Evolutionary conservation across 2,329 filamentous ascomycete genomes (phyloP).

Genomic region (Dendrostoma leiphaemia): DNA sequence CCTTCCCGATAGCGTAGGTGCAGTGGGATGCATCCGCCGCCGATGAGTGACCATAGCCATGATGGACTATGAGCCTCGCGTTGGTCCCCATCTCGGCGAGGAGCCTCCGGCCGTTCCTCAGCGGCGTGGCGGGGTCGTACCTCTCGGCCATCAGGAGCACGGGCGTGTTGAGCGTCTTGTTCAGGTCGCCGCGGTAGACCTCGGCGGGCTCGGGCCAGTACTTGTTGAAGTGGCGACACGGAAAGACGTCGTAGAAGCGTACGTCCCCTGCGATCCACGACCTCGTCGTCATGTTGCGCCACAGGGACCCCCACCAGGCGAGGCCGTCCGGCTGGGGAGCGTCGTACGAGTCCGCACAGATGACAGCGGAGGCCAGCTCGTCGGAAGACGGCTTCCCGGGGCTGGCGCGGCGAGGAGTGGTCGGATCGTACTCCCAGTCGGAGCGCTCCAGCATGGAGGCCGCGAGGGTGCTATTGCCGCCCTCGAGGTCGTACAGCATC

Average conservation of each 20-base stretch:
- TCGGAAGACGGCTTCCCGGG: constrained; percentile 32
- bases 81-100: constrained; percentile 46
- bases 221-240: constrained; percentile 42
- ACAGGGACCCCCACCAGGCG: constrained; percentile 43
- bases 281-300: constrained; percentile 44
- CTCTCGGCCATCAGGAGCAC: constrained; percentile 47
- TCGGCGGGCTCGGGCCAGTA: constrained; percentile 46
- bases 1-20: constrained; percentile 39
- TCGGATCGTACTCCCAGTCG: constrained; percentile 43
- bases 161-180: constrained; percentile 40
- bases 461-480: constrained; percentile 42
- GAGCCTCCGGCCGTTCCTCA: constrained; percentile 45
- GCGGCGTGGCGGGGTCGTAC: constrained; percentile 49
- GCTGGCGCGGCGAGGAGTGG: constrained; percentile 28
- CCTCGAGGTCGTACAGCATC: constrained; percentile 42
- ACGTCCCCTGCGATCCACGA: constrained; percentile 48
- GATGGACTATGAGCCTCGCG: constrained; percentile 47
- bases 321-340: not conserved
- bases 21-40: constrained; percentile 44
- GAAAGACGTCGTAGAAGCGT: constrained; percentile 42
- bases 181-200: constrained; percentile 45
- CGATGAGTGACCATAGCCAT: constrained; percentile 49
- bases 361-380: constrained; percentile 40
- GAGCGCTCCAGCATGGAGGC: too few relatives aligned
- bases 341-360: constrained; percentile 38